Base-by-base conservation (phyloP, 441 rosid species). In the Euphorbia celastroides region DNA sequence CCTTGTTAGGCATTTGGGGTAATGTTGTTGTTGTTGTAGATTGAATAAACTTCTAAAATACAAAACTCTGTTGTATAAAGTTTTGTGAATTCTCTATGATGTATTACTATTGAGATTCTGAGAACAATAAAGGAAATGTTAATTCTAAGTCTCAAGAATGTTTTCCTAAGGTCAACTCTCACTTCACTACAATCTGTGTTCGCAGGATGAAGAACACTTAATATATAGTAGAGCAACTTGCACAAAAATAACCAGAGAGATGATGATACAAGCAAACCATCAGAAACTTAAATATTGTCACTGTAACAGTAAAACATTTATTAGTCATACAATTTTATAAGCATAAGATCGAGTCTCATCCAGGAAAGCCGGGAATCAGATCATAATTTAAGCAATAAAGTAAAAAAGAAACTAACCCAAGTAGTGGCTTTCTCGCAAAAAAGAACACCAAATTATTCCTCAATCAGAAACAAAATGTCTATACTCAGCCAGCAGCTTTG, bases 401-500 rank as follows among this genome's bases (percentile, higher is more conserved):
- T 5, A 31, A 52, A 65, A 32, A 57, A 6, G 20, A 36, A 61
- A 9, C 67, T 36, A 52, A 62, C 52, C 14, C 52, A 2, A 2
- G 14, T 5, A 64, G 3, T 51, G 28, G 36, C 52, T 57, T 42
- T 55, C 20, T 36, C 11, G 41, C 22, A 56, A 20, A 19, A 31
- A 60, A 22, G 44, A 12, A 14, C 44, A 44, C 54, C 13, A 54
- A 27, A 66, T 48, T 51, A 64, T n/a, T 59, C 69, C 67, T 81
- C 72, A 79, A 65, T 77, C 81, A 16, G 70, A 70, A 52, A 75
- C 41, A 64, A 86, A 83, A 74, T 81, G 76, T 72, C 75, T 84
- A 81, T 89, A 89, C 75, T 89, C 97, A 62, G 75, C 86, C 77
- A 89, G 84, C 64, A 94, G 86, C 80, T 82, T 85, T 8, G 97